A percentile compares a stretch with the other conserved stretches of the same genome.
Conservation (phyloP, 495 filamentous ascomycete species). For the Talaromyces liani region DNA sequence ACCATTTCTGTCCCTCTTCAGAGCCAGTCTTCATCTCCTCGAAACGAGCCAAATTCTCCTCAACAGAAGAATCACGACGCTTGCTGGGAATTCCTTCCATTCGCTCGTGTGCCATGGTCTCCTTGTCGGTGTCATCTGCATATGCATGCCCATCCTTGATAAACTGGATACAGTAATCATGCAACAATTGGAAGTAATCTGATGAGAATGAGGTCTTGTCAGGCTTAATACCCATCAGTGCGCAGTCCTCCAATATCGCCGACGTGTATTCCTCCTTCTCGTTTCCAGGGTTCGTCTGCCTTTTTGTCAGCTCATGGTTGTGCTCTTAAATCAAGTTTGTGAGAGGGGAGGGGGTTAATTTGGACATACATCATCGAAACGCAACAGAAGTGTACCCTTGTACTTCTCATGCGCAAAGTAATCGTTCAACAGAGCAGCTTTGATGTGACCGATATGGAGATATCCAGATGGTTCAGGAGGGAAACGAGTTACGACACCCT, state of each 20-base stretch:
- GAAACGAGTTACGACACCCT: constrained; percentile 91
- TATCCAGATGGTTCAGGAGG: constrained; percentile 95
- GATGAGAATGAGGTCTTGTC: constrained; percentile 74
- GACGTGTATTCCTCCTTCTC: constrained; percentile 90
- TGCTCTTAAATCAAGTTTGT: no score
- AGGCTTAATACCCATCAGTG: constrained; percentile 77
- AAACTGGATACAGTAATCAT: constrained; percentile 66
- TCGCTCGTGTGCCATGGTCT: constrained; percentile 75
- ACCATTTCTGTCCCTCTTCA: constrained; percentile 68
- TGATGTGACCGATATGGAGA: constrained; percentile 89
- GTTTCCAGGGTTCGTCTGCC: constrained; percentile 74
- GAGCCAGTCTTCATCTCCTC: constrained; percentile 84
- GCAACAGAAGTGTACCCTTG: constrained; percentile 71
- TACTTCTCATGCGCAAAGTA: constrained; percentile 91
- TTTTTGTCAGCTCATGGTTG: background rate
- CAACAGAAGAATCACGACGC: constrained; percentile 66
- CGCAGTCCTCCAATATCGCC: constrained; percentile 54
- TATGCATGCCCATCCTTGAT: constrained; percentile 84
- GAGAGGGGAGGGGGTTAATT: no score
- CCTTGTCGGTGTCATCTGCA: constrained; percentile 81
- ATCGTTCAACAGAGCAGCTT: constrained; percentile 85
- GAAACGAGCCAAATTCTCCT: constrained; percentile 73
- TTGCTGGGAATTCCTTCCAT: constrained; percentile 67
- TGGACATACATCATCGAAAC: constrained; percentile 57
- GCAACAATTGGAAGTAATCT: constrained; percentile 86